These are phyloP conservation scores for Linanthus parryae DNA, from an alignment of 148 eudicot species.

Conservation along the genomic window DNA sequence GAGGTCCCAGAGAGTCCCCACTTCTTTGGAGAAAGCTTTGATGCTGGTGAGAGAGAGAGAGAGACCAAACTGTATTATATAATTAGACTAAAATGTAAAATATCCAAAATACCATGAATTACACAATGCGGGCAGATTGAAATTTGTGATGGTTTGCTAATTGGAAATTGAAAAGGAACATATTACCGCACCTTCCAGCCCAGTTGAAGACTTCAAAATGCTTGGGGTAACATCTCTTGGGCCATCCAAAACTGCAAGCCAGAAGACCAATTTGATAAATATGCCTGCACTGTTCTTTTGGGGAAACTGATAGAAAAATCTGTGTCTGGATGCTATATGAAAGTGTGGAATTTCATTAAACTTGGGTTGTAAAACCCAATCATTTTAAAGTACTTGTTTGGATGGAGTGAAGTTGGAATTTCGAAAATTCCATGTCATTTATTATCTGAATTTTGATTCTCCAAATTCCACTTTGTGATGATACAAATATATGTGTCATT, in stretches of 20 bases:
- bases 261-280: conserved; percentile 1
- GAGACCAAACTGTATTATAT: conserved; percentile 3
- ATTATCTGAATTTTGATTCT: too few relatives aligned
- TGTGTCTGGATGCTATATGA: too few relatives aligned
- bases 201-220: conserved; percentile 68
- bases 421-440: too few relatives aligned
- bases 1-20: conserved; percentile 88
- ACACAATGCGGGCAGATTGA: background rate
- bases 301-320: too few relatives aligned
- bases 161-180: too few relatives aligned
- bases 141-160: too few relatives aligned
- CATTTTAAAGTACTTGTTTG: too few relatives aligned
- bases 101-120: background rate
- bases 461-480: too few relatives aligned
- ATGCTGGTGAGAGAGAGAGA: conserved; percentile 28
- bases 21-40: conserved; percentile 89
- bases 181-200: conserved; percentile 75
- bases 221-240: conserved; percentile 78
- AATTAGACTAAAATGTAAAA: background rate
- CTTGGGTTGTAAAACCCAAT: too few relatives aligned
- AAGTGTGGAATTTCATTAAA: too few relatives aligned
- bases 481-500: too few relatives aligned
- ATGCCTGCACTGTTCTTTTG: background rate
- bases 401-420: too few relatives aligned
- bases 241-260: conserved; percentile 21